phyloP scores from a whole-genome alignment of 2,329 filamentous ascomycete species.

The Dothiorella sarmentorum region DNA sequence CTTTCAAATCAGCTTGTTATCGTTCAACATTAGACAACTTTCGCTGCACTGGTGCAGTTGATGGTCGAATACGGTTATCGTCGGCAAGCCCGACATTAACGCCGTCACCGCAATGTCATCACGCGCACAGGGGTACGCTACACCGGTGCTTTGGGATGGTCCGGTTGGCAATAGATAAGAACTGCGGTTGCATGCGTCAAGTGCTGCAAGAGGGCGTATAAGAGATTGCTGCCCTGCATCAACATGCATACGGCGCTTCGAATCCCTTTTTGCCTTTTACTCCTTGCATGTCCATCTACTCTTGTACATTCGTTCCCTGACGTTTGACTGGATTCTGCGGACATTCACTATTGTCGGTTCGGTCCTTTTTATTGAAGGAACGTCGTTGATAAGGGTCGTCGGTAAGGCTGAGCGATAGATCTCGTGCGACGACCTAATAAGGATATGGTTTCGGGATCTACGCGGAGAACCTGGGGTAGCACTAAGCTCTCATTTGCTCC shows the following conservation, averaged over 20 bases:
- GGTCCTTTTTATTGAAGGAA: too few relatives aligned
- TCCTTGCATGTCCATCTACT: neutral
- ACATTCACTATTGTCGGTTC: neutral
- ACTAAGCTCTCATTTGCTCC: neutral
- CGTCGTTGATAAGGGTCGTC: neutral
- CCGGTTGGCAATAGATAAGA: neutral
- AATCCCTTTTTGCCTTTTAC: too few relatives aligned
- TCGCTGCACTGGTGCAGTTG: neutral
- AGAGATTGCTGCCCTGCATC: too few relatives aligned
- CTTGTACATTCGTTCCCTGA: neutral
- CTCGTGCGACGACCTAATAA: slow-evolving; percentile 1
- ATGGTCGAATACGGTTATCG: slow-evolving; percentile 3
- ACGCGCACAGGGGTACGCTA: neutral
- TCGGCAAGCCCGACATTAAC: neutral
- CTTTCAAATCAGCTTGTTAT: neutral
- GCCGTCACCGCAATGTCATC: slow-evolving; percentile 9
- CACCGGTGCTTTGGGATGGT: neutral
- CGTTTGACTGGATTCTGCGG: neutral
- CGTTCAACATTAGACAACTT: neutral
- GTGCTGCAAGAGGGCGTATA: neutral
- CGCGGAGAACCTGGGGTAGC: slow-evolving; percentile 3
- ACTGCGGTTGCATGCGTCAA: neutral
- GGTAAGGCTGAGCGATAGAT: slow-evolving; percentile 2
- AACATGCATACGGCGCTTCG: too few relatives aligned
- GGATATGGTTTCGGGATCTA: neutral